Evolutionary conservation across 441 rosid species (phyloP).

Genomic region (Theobroma grandiflorum): DNA sequence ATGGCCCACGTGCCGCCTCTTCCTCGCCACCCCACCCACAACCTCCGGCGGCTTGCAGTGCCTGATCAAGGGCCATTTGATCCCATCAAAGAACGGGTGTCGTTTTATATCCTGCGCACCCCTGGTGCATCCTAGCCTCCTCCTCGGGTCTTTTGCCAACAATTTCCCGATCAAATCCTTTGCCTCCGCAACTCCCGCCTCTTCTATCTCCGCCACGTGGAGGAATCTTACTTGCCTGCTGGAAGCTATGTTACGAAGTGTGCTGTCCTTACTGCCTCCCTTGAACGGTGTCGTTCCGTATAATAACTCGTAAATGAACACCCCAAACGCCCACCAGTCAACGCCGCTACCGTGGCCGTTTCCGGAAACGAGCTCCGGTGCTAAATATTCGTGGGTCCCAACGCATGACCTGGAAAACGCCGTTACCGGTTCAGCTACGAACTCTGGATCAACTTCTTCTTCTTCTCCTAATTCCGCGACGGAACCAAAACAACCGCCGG

Average conservation of each 20-base stretch:
- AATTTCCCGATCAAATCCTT: conserved; percentile 60
- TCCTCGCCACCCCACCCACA: conserved; percentile 46
- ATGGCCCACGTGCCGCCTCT: conserved; percentile 36
- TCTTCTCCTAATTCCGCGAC: conserved; percentile 9
- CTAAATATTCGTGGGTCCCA: conserved; percentile 76
- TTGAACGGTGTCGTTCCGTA: conserved; percentile 68
- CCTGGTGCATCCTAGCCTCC: conserved; percentile 61
- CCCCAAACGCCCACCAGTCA: conserved; percentile 84
- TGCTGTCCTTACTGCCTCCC: conserved; percentile 59
- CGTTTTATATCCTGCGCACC: conserved; percentile 70
- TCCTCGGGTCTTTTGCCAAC: conserved; percentile 58
- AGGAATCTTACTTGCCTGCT: conserved; percentile 40
- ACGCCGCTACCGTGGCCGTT: conserved; percentile 70
- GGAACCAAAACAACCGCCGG: conserved; percentile 38
- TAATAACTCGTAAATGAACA: conserved; percentile 59
- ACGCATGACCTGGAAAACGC: conserved; percentile 65
- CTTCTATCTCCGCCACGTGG: conserved; percentile 40
- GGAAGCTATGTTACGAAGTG: conserved; percentile 66
- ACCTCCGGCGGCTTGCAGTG: conserved; percentile 67
- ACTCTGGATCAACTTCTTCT: conserved; percentile 47
- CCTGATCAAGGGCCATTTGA: conserved; percentile 74
- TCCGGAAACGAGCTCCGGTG: conserved; percentile 67
- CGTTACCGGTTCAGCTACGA: conserved; percentile 61
- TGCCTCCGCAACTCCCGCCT: conserved; percentile 51
- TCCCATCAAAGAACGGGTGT: conserved; percentile 65